These are phyloP conservation scores for Rhizopus arrhizus DNA, from an alignment of 371 early-diverging fungal genomes.

Conservation along the genomic window DNA sequence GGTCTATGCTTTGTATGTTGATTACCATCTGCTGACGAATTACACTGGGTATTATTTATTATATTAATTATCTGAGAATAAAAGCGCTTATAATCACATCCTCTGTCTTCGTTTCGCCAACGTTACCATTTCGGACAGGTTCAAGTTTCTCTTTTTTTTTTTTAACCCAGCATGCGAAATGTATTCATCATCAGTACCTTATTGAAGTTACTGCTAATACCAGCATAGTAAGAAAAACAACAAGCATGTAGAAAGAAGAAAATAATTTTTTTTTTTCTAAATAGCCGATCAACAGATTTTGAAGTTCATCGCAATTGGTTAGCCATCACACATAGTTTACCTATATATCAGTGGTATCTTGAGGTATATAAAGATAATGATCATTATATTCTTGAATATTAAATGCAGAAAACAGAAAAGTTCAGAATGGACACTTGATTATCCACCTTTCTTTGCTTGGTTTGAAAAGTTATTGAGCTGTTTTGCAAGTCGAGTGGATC, in stretches of 20 bases:
- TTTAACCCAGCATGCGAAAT: constrained; percentile 25
- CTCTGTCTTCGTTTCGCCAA: too few species aligned
- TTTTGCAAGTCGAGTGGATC: constrained; percentile 68
- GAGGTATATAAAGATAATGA: constrained; percentile 58
- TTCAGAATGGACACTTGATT: constrained; percentile 96
- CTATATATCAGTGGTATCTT: constrained; percentile 85
- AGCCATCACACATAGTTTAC: constrained; percentile 87
- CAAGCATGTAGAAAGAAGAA: constrained; percentile 9
- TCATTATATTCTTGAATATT: background rate
- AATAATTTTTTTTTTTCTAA: background rate
- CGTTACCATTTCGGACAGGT: too few species aligned
- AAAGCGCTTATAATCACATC: too few species aligned
- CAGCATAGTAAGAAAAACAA: constrained; percentile 66
- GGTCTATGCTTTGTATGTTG: too few species aligned
- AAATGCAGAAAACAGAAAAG: constrained; percentile 72
- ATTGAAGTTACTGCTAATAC: constrained; percentile 72
- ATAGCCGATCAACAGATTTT: constrained; percentile 93
- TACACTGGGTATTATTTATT: too few species aligned
- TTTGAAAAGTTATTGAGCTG: constrained; percentile 82
- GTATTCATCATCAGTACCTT: constrained; percentile 58
- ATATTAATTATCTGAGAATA: too few species aligned
- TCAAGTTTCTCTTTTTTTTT: background rate
- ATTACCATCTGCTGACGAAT: too few species aligned
- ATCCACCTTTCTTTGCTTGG: constrained; percentile 98
- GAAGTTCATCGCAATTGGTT: constrained; percentile 99